Percentiles rank a stretch among this genome's conserved stretches.
These are phyloP conservation scores for Macrotyloma uniflorum DNA, from an alignment of 306 rosid genomes.

Conservation along the genomic window DNA sequence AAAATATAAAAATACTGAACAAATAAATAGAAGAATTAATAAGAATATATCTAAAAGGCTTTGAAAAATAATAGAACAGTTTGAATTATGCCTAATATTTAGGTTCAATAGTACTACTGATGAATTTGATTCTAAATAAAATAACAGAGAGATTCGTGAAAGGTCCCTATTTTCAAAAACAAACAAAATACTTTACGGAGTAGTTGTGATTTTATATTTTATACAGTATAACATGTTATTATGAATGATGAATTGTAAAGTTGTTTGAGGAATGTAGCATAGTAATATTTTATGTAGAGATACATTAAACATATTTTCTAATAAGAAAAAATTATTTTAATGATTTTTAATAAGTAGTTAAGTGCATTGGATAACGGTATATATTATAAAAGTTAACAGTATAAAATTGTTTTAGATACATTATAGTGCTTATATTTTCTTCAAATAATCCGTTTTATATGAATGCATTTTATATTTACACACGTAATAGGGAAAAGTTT, in stretches of 20 bases:
- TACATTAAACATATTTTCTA: no score
- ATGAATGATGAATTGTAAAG: background rate
- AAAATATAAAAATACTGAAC: no score
- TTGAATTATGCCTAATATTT: no score
- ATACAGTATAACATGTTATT: background rate
- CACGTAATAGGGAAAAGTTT: background rate
- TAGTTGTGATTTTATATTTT: background rate
- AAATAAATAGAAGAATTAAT: no score
- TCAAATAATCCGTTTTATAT: background rate
- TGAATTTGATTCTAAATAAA: background rate
- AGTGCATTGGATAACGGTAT: background rate
- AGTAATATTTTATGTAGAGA: background rate
- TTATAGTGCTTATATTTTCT: no score
- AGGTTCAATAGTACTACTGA: background rate
- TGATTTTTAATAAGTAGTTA: no score
- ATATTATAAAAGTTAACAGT: no score
- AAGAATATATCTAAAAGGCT: no score
- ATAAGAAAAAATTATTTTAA: no score
- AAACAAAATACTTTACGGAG: background rate
- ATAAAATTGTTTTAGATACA: no score
- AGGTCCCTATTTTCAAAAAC: background rate
- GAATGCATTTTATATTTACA: background rate
- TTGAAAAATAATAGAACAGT: no score
- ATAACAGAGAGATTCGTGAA: background rate
- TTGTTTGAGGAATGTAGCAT: background rate